Conservation (phyloP, 164 flowering plant species). For the Paratinospora sagittata region DNA sequence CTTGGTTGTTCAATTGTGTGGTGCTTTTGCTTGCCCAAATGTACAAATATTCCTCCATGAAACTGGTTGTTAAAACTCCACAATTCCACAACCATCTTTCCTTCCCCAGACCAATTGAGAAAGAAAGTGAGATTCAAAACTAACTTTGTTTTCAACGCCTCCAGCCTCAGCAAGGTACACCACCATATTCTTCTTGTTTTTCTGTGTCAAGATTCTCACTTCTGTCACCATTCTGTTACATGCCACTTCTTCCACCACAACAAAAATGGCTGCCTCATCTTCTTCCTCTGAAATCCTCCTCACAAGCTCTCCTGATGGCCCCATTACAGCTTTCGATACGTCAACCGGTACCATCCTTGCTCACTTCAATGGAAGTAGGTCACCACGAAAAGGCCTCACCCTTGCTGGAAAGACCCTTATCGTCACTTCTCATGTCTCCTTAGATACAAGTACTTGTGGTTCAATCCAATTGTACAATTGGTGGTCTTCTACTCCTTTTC, state of each 20-base stretch:
- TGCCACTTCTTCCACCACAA: neutral
- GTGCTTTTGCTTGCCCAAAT: too few relatives aligned
- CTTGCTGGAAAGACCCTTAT: slow-evolving; percentile 29
- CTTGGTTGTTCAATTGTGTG: too few relatives aligned
- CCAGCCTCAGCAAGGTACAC: neutral
- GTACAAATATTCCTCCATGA: too few relatives aligned
- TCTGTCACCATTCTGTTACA: neutral
- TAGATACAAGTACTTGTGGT: slow-evolving; percentile 9
- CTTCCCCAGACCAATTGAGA: neutral
- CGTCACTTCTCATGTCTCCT: slow-evolving; percentile 39
- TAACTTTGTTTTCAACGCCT: neutral
- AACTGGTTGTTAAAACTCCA: too few relatives aligned
- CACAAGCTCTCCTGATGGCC: slow-evolving; percentile 22
- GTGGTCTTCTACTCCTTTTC: slow-evolving; percentile 22
- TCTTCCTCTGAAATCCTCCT: slow-evolving; percentile 30
- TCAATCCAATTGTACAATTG: slow-evolving; percentile 18
- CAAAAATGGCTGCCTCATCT: slow-evolving; percentile 13
- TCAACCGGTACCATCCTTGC: slow-evolving; percentile 15
- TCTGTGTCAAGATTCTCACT: neutral
- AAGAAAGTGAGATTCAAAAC: neutral
- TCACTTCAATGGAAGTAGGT: slow-evolving; percentile 18
- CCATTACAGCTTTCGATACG: slow-evolving; percentile 20
- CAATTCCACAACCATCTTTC: too few relatives aligned
- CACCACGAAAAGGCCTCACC: slow-evolving; percentile 30
- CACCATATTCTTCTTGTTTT: neutral